Evolutionary conservation across 2,329 filamentous ascomycete species (phyloP).

Genomic region (Epichloe uncinata): DNA sequence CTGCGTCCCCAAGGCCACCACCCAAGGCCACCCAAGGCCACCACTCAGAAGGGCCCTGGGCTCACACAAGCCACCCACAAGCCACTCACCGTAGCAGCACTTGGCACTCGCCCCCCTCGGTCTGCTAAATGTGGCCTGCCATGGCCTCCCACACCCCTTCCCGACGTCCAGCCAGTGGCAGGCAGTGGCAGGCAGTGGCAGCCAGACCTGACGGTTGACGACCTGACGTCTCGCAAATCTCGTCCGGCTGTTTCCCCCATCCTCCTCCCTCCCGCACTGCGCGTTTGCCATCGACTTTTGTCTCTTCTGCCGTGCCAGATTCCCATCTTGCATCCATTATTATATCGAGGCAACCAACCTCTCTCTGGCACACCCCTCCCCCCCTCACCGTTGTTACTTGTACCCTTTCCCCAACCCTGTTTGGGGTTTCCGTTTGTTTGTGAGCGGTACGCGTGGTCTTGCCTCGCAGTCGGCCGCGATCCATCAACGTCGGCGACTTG

Average conservation of each 20-base stretch:
- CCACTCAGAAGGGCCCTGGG: neutral
- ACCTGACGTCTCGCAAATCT: slow-evolving; percentile 13
- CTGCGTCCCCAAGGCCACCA: neutral
- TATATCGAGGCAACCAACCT: slow-evolving; percentile 7
- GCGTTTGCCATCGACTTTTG: slow-evolving; percentile 2
- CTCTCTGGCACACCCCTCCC: neutral
- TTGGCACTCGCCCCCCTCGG: slow-evolving; percentile 3
- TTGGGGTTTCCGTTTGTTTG: too few relatives aligned
- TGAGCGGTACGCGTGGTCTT: slow-evolving; percentile 18
- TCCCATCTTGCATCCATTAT: slow-evolving; percentile 7
- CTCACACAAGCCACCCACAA: slow-evolving; percentile 8
- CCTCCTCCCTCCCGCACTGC: neutral
- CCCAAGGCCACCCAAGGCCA: neutral
- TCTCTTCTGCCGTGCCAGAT: slow-evolving; percentile 11
- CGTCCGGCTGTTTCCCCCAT: neutral
- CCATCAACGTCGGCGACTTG: slow-evolving; percentile 4
- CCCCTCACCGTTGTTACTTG: neutral
- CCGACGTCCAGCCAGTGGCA: slow-evolving; percentile 1
- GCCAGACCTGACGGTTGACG: neutral
- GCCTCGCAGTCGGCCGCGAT: slow-evolving; percentile 7
- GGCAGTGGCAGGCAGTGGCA: neutral
- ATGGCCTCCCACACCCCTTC: slow-evolving; percentile 1
- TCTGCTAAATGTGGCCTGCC: slow-evolving; percentile 20
- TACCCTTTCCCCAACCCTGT: slow-evolving; percentile 2
- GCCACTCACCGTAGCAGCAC: slow-evolving; percentile 7